Conservation (phyloP, 306 rosid genomes). For the Rosa lucieae region DNA sequence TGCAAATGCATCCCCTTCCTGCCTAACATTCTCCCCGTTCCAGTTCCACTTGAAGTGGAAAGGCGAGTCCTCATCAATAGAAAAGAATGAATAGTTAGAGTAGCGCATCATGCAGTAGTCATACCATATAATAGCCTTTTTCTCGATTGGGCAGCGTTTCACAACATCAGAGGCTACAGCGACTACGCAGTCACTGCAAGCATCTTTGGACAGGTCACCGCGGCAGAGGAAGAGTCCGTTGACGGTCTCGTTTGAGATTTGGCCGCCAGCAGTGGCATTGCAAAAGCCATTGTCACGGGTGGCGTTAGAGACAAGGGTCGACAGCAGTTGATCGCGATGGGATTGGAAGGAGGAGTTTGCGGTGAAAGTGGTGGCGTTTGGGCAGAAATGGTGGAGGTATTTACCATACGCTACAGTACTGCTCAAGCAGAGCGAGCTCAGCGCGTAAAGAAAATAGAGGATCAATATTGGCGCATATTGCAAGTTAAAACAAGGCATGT, state of each 20-base stretch:
- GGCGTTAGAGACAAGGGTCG: no score
- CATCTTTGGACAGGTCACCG: neutral
- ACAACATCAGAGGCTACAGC: accelerated
- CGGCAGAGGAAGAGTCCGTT: neutral
- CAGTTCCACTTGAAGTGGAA: no score
- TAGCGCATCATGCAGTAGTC: neutral
- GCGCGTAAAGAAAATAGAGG: no score
- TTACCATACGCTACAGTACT: no score
- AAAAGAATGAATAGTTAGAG: conserved; percentile 14
- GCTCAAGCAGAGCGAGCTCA: no score
- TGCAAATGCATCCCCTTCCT: neutral
- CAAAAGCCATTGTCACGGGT: no score
- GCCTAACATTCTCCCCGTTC: neutral
- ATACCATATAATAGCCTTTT: neutral
- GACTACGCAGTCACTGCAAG: neutral
- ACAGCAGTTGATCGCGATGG: no score
- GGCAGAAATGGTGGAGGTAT: no score
- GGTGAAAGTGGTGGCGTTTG: no score
- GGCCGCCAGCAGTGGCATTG: neutral
- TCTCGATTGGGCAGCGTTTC: neutral
- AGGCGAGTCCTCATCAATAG: neutral
- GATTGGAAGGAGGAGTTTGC: no score
- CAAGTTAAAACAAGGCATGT: no score
- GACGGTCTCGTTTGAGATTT: neutral
- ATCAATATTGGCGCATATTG: no score